Evolutionary conservation across 805 yeast species (phyloP).

Genomic region (Spencermartinsiella europaea): DNA sequence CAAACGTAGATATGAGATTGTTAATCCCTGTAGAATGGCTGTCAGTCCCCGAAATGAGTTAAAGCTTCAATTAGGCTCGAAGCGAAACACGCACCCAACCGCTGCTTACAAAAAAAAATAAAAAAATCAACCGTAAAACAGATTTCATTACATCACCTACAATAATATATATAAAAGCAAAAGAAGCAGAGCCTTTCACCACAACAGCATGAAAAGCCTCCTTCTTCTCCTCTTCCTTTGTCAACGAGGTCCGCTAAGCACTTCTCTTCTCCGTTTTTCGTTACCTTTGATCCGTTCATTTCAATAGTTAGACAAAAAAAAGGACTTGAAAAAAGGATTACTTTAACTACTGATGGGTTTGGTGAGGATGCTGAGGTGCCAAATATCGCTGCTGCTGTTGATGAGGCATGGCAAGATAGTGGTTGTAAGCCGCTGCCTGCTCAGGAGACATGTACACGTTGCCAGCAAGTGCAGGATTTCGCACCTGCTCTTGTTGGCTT

Average conservation of each 20-base stretch:
- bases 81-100: too few relatives aligned
- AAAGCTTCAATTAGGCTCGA: neutral
- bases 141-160: neutral
- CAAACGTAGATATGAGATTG: neutral
- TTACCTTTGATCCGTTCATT: too few relatives aligned
- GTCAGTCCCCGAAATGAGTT: neutral
- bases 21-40: neutral
- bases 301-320: too few relatives aligned
- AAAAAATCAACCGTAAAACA: neutral
- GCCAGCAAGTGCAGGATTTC: conserved; percentile 18
- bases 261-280: too few relatives aligned
- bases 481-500: conserved; percentile 17
- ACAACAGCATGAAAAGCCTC: too few relatives aligned
- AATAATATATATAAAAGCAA: neutral
- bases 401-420: conserved; percentile 41
- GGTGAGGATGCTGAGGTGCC: conserved; percentile 21
- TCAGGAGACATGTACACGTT: conserved; percentile 35
- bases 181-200: too few relatives aligned
- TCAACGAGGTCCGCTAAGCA: too few relatives aligned
- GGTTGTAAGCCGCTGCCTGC: conserved; percentile 55
- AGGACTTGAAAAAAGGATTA: too few relatives aligned
- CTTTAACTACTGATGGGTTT: conserved; percentile 8
- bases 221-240: too few relatives aligned
- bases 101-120: too few relatives aligned
- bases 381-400: conserved; percentile 28